Evolutionary conservation across 1,139 yeast genomes (phyloP), one percentile per base, ranked within the genome.

Genomic region (Yamadazyma sp.): DNA sequence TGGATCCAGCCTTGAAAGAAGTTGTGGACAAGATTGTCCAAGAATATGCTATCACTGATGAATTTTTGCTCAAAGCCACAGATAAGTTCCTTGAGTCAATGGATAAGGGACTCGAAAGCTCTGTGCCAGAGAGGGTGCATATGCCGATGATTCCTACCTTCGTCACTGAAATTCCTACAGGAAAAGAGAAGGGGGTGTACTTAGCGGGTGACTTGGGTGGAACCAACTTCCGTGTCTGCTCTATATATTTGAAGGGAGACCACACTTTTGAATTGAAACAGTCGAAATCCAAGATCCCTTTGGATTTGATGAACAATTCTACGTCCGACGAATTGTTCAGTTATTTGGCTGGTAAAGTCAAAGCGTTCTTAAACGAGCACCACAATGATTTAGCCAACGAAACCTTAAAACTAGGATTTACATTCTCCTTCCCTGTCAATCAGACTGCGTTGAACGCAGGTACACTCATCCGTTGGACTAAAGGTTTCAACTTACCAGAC

Each of bases 91-190:
- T 77, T 33, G 64, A 73, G 44, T 77, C 82, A 29, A 84, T 86
- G 72, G 73, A 77, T 30, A 62, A 64, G 28, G 95, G 95, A 3
- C 69, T 87, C 37, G 47, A 58, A 3, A 54, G 59, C 15, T 49
- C 56, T 1, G 58, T 61, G 3, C 68, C 72, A n/a, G 53, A 65
- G 14, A 65, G 69, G 39, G 75, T 73, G 30, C 61, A 61, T 43
- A 77, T 88, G 73, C 95, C 96, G 25, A 88, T 88, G 96, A 86
- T 88, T 50, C 96, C 96, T 26, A 77, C 95, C 1, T 88, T 63
- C 57, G 95, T 89, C 23, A 86, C 95, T 5, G 72, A 76, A 10
- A 74, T 87, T 40, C 97, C 98, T 17, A 74, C 75, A 31, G 98
- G 98, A 35, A 73, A 74, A 34, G 98, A 91, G 58, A 72, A 67